Evolutionary conservation across 2,329 filamentous ascomycete species (phyloP).

Genomic region (Beauveria asiatica): DNA sequence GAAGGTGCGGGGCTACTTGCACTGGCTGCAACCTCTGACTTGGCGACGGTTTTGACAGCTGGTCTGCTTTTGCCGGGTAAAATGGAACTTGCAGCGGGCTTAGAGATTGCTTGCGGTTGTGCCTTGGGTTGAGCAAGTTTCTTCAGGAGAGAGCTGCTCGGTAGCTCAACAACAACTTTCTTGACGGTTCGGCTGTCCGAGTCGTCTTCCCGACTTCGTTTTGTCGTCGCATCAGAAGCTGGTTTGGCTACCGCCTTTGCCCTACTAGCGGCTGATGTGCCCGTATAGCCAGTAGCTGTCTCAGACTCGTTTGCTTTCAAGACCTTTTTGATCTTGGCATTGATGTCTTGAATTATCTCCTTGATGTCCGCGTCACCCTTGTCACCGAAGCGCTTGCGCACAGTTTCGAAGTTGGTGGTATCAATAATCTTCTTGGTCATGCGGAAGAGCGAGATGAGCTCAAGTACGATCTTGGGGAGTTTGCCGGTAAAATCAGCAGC

Average conservation of each 20-base stretch:
- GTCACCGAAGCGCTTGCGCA: conserved; percentile 54
- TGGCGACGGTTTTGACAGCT: conserved; percentile 32
- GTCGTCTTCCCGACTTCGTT: conserved; percentile 33
- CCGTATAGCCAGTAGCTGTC: conserved; percentile 28
- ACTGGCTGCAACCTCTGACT: conserved; percentile 21
- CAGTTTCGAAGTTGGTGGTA: conserved; percentile 57
- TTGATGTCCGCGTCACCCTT: conserved; percentile 59
- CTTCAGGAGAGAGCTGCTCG: conserved; percentile 28
- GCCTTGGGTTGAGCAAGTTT: conserved; percentile 30
- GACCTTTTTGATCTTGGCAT: conserved; percentile 37
- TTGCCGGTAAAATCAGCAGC: conserved; percentile 43
- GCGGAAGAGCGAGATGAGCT: conserved; percentile 53
- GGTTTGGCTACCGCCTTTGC: conserved; percentile 26
- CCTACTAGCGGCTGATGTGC: conserved; percentile 31
- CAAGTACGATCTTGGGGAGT: conserved; percentile 46
- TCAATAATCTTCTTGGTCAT: conserved; percentile 54
- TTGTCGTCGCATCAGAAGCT: conserved; percentile 21
- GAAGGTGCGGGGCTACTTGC: conserved; percentile 20
- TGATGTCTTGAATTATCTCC: conserved; percentile 49
- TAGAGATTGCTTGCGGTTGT: conserved; percentile 23
- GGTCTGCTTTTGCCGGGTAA: conserved; percentile 42
- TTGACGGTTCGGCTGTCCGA: conserved; percentile 31
- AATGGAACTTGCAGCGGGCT: conserved; percentile 15
- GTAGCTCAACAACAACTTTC: conserved; percentile 33
- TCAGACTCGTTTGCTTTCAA: conserved; percentile 26